Evolutionary conservation across 129 eudicot genomes (phyloP).

Genomic region (Kitagawia praeruptora): DNA sequence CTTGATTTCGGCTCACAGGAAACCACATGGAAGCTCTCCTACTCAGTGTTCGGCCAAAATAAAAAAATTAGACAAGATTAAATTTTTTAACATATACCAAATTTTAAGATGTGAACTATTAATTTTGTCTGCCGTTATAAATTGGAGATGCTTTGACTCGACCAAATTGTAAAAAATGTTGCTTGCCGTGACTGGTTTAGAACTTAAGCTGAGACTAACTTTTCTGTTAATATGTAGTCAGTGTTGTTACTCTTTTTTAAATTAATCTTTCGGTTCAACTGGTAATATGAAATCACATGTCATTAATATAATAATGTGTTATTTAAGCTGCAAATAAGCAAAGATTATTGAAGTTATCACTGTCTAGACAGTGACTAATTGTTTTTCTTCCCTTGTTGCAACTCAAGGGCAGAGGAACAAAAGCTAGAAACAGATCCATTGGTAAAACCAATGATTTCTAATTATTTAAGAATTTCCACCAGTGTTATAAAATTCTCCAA

Average conservation of each 20-base stretch:
- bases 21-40: conserved; percentile 40
- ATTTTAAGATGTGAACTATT: conserved; percentile 4
- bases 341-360: conserved; percentile 49
- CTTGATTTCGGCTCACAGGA: conserved; percentile 16
- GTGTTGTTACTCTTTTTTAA: not conserved
- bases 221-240: not conserved
- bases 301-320: conserved; percentile 5
- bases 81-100: no score
- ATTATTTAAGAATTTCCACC: not conserved
- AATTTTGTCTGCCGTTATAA: conserved; percentile 9
- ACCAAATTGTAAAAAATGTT: conserved; percentile 26
- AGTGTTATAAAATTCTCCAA: not conserved
- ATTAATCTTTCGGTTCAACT: not conserved
- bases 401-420: not conserved
- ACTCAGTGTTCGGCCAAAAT: conserved; percentile 12
- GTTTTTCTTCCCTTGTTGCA: conserved; percentile 6
- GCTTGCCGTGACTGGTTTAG: not conserved
- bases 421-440: not conserved
- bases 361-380: conserved; percentile 20
- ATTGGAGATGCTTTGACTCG: conserved; percentile 31
- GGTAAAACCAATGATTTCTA: not conserved
- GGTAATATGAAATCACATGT: not conserved
- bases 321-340: conserved; percentile 17
- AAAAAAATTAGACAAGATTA: conserved; percentile 11
- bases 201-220: not conserved